These are phyloP conservation scores for Trichoderma atroviride DNA, from an alignment of 2,329 filamentous ascomycete species.

Conservation along the genomic window DNA sequence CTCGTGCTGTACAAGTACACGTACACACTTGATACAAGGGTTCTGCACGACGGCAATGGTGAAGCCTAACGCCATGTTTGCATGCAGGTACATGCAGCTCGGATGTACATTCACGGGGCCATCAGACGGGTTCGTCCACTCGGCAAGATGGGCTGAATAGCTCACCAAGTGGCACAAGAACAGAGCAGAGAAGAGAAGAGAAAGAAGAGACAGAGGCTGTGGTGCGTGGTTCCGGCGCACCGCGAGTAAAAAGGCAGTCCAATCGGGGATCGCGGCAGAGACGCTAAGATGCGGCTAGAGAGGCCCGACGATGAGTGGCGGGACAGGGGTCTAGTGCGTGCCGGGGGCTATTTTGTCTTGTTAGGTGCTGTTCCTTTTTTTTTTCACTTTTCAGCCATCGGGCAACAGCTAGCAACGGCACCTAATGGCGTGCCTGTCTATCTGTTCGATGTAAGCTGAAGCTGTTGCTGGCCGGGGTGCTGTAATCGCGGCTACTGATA, in stretches of 20 bases:
- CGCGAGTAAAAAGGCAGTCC: not conserved
- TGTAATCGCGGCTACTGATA: not conserved
- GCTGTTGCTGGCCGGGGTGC: not conserved
- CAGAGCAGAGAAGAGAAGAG: not conserved
- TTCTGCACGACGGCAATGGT: not conserved
- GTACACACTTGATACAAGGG: not conserved
- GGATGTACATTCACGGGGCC: not conserved
- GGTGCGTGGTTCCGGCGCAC: not conserved
- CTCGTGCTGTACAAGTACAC: not conserved
- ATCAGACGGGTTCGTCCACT: too few species aligned
- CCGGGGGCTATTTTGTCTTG: not conserved
- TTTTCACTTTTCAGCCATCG: not conserved
- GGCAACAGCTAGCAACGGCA: not conserved
- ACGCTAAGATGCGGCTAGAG: conserved; percentile 7
- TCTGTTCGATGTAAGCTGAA: not conserved
- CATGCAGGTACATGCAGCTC: not conserved
- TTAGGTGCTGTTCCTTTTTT: not conserved
- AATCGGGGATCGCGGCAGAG: conserved; percentile 18
- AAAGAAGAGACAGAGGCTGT: not conserved
- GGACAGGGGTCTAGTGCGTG: conserved; percentile 7
- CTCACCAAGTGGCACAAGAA: not conserved
- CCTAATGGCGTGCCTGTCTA: not conserved
- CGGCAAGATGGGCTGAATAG: not conserved
- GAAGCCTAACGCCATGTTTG: not conserved
- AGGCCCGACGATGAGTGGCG: not conserved